Evolutionary conservation across 2,329 filamentous ascomycete species (phyloP).

Genomic region (Erysiphe neolycopersici): DNA sequence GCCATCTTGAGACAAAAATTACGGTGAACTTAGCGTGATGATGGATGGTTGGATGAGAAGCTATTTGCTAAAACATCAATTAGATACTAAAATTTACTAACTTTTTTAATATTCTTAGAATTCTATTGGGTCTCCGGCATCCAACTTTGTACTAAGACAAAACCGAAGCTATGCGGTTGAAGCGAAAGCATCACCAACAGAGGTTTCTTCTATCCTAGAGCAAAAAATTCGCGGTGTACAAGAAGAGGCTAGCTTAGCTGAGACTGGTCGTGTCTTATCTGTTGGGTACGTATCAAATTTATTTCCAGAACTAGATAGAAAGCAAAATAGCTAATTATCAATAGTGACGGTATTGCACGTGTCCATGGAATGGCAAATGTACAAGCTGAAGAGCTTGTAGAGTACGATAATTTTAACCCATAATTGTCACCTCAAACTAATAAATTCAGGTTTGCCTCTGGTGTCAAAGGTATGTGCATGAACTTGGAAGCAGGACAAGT

Average conservation of each 20-base stretch:
- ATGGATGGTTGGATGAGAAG: slow-evolving; percentile 13
- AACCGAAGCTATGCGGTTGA: slow-evolving; percentile 75
- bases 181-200: slow-evolving; percentile 83
- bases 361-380: slow-evolving; percentile 99
- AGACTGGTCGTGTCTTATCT: slow-evolving; percentile 96
- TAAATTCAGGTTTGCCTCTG: slow-evolving; percentile 65
- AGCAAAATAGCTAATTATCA: slow-evolving; percentile 3
- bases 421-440: slow-evolving; percentile 5
- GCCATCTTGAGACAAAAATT: slow-evolving; percentile 13
- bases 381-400: slow-evolving; percentile 98
- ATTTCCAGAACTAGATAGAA: neutral
- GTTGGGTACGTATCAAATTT: slow-evolving; percentile 54
- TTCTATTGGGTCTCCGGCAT: slow-evolving; percentile 55
- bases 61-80: slow-evolving; percentile 15
- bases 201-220: slow-evolving; percentile 98
- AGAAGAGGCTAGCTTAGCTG: slow-evolving; percentile 85
- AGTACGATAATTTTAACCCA: slow-evolving; percentile 35
- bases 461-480: slow-evolving; percentile 99
- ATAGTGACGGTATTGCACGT: slow-evolving; percentile 99
- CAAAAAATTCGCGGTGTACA: slow-evolving; percentile 96
- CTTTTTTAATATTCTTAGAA: slow-evolving; percentile 41
- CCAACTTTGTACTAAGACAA: slow-evolving; percentile 44
- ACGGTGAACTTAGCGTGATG: slow-evolving; percentile 10
- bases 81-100: slow-evolving; percentile 21
- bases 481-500: slow-evolving; percentile 99